These are phyloP conservation scores for Lichtheimia corymbifera DNA, from an alignment of 371 early-diverging fungal species.

Conservation along the genomic window DNA sequence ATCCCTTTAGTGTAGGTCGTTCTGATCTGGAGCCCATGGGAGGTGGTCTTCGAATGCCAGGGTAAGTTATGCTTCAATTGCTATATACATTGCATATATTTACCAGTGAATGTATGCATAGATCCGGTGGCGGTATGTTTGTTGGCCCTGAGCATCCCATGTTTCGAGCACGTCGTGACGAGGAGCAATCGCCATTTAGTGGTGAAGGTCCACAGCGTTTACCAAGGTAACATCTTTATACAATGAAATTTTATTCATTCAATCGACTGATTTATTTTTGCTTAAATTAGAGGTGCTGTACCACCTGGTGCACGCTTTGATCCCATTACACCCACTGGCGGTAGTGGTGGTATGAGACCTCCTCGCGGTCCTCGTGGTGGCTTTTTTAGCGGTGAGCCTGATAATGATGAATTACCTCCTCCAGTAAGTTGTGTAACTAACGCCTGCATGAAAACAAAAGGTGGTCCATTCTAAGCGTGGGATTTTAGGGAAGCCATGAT, in stretches of 20 bases:
- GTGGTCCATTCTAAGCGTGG: not conserved
- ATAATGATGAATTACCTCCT: conserved; percentile 76
- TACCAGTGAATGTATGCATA: not conserved
- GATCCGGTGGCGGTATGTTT: conserved; percentile 77
- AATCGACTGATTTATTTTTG: not conserved
- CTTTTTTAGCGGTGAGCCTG: conserved; percentile 69
- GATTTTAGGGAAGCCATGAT: conserved; percentile 56
- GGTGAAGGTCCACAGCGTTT: conserved; percentile 49
- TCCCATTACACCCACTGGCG: conserved; percentile 75
- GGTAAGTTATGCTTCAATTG: conserved; percentile 25
- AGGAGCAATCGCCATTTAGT: conserved; percentile 34
- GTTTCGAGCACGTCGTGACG: conserved; percentile 60
- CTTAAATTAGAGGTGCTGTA: conserved; percentile 63
- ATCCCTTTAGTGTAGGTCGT: conserved; percentile 60
- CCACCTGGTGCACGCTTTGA: conserved; percentile 96
- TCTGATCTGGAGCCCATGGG: conserved; percentile 58
- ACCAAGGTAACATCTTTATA: conserved; percentile 39
- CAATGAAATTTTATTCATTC: conserved; percentile 3
- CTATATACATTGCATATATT: not conserved
- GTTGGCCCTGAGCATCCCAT: conserved; percentile 92
- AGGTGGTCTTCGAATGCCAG: conserved; percentile 49
- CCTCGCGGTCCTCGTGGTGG: conserved; percentile 41
- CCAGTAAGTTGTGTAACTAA: conserved; percentile 52
- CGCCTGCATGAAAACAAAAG: too few species aligned
- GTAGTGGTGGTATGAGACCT: conserved; percentile 33